These are phyloP conservation scores for Metarhizium humberi DNA, from an alignment of 2,329 filamentous ascomycete species.

Conservation along the genomic window DNA sequence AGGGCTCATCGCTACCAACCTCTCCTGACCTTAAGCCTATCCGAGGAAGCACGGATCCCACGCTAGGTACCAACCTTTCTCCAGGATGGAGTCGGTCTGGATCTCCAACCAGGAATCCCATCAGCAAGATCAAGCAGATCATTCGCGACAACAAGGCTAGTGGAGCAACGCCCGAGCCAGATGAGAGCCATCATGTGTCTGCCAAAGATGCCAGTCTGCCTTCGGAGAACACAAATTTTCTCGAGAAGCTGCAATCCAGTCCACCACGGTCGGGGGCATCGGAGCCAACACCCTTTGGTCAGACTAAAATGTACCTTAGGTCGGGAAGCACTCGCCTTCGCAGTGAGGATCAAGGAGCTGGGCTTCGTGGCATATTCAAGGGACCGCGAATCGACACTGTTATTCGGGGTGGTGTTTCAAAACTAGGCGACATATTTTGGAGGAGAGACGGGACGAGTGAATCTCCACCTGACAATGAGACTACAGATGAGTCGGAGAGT, in stretches of 20 bases:
- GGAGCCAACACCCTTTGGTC: conserved; percentile 8
- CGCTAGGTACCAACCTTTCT: conserved; percentile 54
- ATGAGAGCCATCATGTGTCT: conserved; percentile 16
- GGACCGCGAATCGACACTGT: conserved; percentile 60
- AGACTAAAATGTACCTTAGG: conserved; percentile 30
- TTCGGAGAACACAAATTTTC: conserved; percentile 12
- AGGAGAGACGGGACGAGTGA: conserved; percentile 35
- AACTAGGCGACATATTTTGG: conserved; percentile 48
- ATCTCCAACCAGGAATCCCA: conserved; percentile 54
- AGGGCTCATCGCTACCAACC: conserved; percentile 36
- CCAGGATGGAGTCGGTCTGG: conserved; percentile 51
- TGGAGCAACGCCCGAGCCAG: conserved; percentile 30
- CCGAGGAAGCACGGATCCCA: conserved; percentile 42
- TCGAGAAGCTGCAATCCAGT: conserved; percentile 8
- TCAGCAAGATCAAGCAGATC: conserved; percentile 45
- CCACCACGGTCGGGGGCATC: conserved; percentile 25
- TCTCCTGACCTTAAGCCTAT: conserved; percentile 43
- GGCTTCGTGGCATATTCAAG: conserved; percentile 63
- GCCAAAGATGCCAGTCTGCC: conserved; percentile 17
- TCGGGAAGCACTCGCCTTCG: conserved; percentile 38
- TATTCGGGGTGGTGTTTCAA: conserved; percentile 50
- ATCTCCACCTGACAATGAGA: conserved; percentile 26
- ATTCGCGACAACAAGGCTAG: conserved; percentile 45
- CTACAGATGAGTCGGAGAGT: conserved; percentile 40
- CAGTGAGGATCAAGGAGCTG: conserved; percentile 20